These are phyloP conservation scores for Chlorophyllum brunneum DNA, from an alignment of 768 basidiomycete genomes.

Conservation along the genomic window DNA sequence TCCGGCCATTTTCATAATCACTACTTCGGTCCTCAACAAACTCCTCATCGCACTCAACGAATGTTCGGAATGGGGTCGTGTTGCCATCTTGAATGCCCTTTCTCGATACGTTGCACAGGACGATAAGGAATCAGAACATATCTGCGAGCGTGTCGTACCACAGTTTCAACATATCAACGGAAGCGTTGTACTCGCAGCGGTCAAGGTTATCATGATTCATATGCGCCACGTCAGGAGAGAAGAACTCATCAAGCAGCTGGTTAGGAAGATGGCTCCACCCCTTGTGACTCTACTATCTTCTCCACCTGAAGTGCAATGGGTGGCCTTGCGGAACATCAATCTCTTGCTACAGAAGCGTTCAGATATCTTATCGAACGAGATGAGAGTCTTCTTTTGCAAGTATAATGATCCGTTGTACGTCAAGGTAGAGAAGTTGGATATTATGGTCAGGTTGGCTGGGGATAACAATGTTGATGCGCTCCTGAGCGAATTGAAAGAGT, in stretches of 20 bases:
- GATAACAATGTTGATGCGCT: slow-evolving; percentile 94
- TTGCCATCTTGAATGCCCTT: slow-evolving; percentile 86
- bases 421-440: slow-evolving; percentile 97
- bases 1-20: slow-evolving; percentile 75
- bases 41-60: slow-evolving; percentile 94
- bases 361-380: slow-evolving; percentile 89
- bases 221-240: slow-evolving; percentile 80
- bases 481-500: slow-evolving; percentile 96
- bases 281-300: slow-evolving; percentile 93
- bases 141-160: slow-evolving; percentile 96
- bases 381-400: slow-evolving; percentile 99
- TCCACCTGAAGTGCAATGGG: slow-evolving; percentile 98
- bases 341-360: slow-evolving; percentile 91
- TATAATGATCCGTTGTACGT: slow-evolving; percentile 99
- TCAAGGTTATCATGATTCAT: slow-evolving; percentile 98
- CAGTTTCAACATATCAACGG: slow-evolving; percentile 98
- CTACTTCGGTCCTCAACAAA: slow-evolving; percentile 78
- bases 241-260: slow-evolving; percentile 77
- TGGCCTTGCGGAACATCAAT: slow-evolving; percentile 94
- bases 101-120: slow-evolving; percentile 80
- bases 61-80: slow-evolving; percentile 98
- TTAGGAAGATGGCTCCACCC: slow-evolving; percentile 97
- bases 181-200: slow-evolving; percentile 92
- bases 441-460: slow-evolving; percentile 91
- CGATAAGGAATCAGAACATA: slow-evolving; percentile 96